Conservation (phyloP, 2,329 filamentous ascomycete species). For the Penicillium sp. region DNA sequence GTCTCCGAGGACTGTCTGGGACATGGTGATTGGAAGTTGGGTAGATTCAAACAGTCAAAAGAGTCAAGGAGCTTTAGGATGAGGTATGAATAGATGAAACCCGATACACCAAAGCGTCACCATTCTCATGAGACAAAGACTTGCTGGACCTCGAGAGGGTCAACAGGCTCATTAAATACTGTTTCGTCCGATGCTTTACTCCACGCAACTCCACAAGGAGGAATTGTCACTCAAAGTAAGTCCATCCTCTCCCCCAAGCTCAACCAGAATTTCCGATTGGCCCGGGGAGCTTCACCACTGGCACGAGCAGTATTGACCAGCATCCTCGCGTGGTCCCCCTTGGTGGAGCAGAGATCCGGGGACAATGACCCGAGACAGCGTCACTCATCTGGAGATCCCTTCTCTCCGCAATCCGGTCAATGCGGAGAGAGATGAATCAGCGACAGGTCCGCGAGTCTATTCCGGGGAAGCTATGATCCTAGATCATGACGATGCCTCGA, state of each 20-base stretch:
- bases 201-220: not conserved
- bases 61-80: not conserved
- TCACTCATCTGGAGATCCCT: conserved; percentile 14
- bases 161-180: not conserved
- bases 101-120: not conserved
- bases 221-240: not conserved
- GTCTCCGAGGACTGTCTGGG: conserved; percentile 8
- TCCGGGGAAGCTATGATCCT: conserved; percentile 11
- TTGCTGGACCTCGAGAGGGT: not conserved
- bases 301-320: conserved; percentile 15
- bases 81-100: conserved; percentile 3
- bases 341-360: conserved; percentile 31
- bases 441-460: conserved; percentile 20
- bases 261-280: conserved; percentile 24
- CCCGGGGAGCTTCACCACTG: conserved; percentile 7
- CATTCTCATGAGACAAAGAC: not conserved
- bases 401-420: conserved; percentile 7
- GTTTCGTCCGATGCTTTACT: not conserved
- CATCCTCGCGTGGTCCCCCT: conserved; percentile 13
- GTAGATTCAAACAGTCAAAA: not conserved
- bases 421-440: conserved; percentile 2
- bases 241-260: not conserved
- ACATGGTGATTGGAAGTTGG: conserved; percentile 12
- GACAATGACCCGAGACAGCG: conserved; percentile 21
- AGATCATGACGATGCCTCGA: not conserved